phyloP scores from a whole-genome alignment of 2,329 filamentous ascomycete species.

The Mariannaea sp. region DNA sequence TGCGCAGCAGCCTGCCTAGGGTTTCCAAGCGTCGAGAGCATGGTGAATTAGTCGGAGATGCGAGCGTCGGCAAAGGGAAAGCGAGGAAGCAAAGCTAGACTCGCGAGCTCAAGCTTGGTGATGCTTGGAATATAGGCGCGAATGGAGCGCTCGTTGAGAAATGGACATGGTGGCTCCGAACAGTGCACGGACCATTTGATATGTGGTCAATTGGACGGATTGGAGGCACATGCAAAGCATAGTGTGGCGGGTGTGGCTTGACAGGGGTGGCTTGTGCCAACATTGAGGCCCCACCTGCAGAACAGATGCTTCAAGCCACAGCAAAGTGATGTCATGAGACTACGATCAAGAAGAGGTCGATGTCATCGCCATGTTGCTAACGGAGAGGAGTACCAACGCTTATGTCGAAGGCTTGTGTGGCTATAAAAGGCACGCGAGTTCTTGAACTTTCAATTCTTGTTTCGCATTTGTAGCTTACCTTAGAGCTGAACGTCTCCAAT shows the following conservation, averaged over 20 bases:
- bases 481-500: not conserved
- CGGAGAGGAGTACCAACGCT: conserved; percentile 12
- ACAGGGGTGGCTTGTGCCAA: not conserved
- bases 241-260: not conserved
- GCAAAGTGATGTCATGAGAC: conserved; percentile 37
- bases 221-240: conserved; percentile 1
- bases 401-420: conserved; percentile 5
- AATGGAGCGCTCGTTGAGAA: conserved; percentile 21
- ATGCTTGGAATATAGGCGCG: conserved; percentile 4
- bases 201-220: conserved; percentile 11
- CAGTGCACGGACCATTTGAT: conserved; percentile 23
- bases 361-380: conserved; percentile 33
- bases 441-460: not conserved
- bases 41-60: conserved; percentile 40
- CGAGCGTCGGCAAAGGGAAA: not conserved
- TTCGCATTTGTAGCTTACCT: not conserved
- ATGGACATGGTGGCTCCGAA: conserved; percentile 38
- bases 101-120: conserved; percentile 7
- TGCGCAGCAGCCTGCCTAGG: conserved; percentile 81
- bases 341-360: conserved; percentile 27
- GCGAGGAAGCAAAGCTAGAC: not conserved
- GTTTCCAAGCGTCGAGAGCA: conserved; percentile 73
- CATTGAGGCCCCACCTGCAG: not conserved
- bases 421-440: conserved; percentile 21
- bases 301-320: not conserved